Evolutionary conservation across 768 basidiomycete genomes (phyloP), one percentile per base, ranked within the genome.

Genomic region (Tylopilus sp.): DNA sequence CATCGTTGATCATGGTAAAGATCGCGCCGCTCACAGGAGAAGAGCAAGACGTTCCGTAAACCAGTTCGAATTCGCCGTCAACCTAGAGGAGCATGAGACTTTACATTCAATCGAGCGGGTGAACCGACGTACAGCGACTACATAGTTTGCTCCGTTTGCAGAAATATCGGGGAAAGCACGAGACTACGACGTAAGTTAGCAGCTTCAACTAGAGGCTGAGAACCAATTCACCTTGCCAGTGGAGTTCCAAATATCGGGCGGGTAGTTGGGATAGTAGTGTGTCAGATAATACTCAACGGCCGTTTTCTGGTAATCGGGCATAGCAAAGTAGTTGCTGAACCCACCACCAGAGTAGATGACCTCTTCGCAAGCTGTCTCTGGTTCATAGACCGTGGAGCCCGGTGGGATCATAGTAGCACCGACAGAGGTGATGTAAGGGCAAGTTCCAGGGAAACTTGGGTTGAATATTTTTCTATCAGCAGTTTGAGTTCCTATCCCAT

Each of bases 1-100:
- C 73, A 45, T 71, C 72, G 54, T 73, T 74, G 50, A 71, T 54
- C 55, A 72, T 57, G 1, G 70, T 69, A 21, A 73, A 52, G 40
- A 73, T 64, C 1, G 68, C 62, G 0, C 59, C 69, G 18, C 66
- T 55, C 17, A 62, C 61, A 1, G 71, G 73, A 12, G 71, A 46
- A 1, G 12, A 31, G 31, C 12, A 31, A 12, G 31, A 31, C 6
- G 31, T 31, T 31, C 13, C 31, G 31, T 31, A 31, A 31, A 31
- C 31, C 8, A 28, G 26, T 28, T 9, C 13, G 12, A 31, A 31
- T 31, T 31, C 6, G 13, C 11, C 31, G 31, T 31, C 31, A 2
- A 31, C 13, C 31, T 31, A 13, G 11, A 31, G 12, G 31, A 31
- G 15, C 3, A 13, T 31, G 11, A 31, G 31, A 11, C 5, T 28